Conservation (phyloP, 2,329 filamentous ascomycete species). For the Penicillium oxalicum region DNA sequence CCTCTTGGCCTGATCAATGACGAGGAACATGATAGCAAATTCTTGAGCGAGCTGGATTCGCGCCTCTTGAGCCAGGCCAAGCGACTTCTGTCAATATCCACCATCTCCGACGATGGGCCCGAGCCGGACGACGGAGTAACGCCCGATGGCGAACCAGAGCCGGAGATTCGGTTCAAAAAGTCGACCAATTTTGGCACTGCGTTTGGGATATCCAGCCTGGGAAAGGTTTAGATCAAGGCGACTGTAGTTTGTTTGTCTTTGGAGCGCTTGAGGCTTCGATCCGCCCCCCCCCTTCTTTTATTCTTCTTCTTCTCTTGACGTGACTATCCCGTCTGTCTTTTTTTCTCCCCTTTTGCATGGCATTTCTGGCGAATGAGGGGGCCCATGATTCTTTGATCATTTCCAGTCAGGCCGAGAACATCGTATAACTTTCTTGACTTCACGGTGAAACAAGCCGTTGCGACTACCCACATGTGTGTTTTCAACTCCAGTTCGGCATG, state of each 20-base stretch:
- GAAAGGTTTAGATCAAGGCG: conserved; percentile 10
- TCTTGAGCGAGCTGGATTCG: conserved; percentile 39
- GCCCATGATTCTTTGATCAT: no score
- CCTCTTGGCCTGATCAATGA: conserved; percentile 41
- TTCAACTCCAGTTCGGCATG: conserved; percentile 4
- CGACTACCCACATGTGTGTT: conserved; percentile 3
- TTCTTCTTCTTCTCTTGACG: no score
- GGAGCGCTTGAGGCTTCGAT: no score
- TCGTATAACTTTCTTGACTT: no score
- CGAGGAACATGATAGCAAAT: conserved; percentile 35
- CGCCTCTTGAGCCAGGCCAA: conserved; percentile 40
- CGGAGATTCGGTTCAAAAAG: conserved; percentile 40
- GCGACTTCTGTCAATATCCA: conserved; percentile 24
- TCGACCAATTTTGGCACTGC: conserved; percentile 46
- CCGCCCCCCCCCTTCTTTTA: no score
- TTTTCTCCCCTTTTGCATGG: neutral
- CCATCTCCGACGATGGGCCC: conserved; percentile 19
- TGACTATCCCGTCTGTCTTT: no score
- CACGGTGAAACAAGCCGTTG: neutral
- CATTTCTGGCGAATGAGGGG: neutral
- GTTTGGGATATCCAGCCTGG: conserved; percentile 31
- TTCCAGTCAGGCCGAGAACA: no score
- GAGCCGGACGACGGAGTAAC: conserved; percentile 22
- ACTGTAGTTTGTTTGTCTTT: no score
- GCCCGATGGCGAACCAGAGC: conserved; percentile 25